Evolutionary conservation across 345 rosid species (phyloP).

Genomic region (Brassica napus): DNA sequence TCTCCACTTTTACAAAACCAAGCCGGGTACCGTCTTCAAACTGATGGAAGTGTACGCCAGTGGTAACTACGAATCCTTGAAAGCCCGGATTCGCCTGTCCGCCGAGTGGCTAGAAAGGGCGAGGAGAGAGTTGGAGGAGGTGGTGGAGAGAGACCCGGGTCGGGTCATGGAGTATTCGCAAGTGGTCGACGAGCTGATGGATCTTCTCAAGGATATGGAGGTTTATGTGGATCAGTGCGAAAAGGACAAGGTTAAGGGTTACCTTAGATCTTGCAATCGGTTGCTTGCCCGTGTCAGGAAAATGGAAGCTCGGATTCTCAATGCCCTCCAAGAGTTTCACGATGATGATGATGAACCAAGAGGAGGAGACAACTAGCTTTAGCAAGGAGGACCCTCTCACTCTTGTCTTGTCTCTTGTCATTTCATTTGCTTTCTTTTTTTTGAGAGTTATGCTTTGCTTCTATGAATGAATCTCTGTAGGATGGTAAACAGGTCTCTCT

Average conservation of each 20-base stretch:
- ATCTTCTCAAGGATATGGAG: constrained; percentile 38
- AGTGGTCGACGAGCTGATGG: constrained; percentile 36
- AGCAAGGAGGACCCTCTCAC: background rate
- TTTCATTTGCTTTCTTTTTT: background rate
- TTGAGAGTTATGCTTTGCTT: background rate
- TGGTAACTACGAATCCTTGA: constrained; percentile 30
- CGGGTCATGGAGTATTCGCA: constrained; percentile 37
- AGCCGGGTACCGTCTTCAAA: constrained; percentile 28
- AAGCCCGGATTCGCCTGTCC: constrained; percentile 34
- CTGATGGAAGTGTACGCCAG: constrained; percentile 12
- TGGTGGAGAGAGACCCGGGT: constrained; percentile 31
- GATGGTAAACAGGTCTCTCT: background rate
- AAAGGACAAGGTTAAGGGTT: constrained; percentile 32
- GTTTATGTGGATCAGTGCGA: constrained; percentile 33
- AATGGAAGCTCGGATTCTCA: constrained; percentile 41
- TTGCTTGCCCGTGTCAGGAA: constrained; percentile 42
- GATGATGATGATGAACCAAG: constrained; percentile 15
- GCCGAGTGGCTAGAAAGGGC: constrained; percentile 29
- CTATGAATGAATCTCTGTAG: background rate
- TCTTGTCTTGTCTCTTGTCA: background rate
- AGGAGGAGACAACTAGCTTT: background rate
- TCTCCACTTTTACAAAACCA: constrained; percentile 29
- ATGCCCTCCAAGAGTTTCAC: constrained; percentile 26
- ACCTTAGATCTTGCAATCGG: constrained; percentile 35
- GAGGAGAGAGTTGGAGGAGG: constrained; percentile 28